These are phyloP conservation scores for Hyphopichia wangnamkhiaoensis DNA, from an alignment of 1,139 yeast species.

Conservation along the genomic window DNA sequence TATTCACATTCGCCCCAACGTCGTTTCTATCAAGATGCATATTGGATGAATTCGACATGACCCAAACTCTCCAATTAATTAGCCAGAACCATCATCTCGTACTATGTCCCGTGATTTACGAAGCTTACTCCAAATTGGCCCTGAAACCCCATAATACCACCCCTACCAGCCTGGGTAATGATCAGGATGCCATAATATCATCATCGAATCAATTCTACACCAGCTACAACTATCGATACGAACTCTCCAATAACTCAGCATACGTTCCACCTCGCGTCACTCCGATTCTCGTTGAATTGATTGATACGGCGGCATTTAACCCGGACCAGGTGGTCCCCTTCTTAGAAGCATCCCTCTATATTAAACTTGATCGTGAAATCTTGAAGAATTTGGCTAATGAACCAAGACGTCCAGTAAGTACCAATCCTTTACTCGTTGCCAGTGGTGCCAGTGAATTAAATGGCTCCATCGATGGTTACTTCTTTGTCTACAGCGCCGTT, in stretches of 20 bases:
- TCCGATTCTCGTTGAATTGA: conserved; percentile 64
- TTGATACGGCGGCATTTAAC: conserved; percentile 72
- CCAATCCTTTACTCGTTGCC: conserved; percentile 70
- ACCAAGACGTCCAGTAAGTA: conserved; percentile 62
- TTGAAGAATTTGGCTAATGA: conserved; percentile 64
- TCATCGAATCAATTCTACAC: conserved; percentile 26
- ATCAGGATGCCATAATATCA: conserved; percentile 9
- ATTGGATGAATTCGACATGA: conserved; percentile 43
- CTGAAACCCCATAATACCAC: not conserved
- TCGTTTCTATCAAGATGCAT: conserved; percentile 40
- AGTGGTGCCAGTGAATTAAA: conserved; percentile 77
- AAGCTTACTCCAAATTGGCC: conserved; percentile 21
- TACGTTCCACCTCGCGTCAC: conserved; percentile 44
- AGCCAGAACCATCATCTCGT: conserved; percentile 15
- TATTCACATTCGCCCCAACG: conserved; percentile 53
- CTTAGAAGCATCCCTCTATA: conserved; percentile 66
- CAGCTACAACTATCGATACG: conserved; percentile 18
- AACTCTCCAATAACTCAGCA: conserved; percentile 24
- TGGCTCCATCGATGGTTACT: conserved; percentile 72
- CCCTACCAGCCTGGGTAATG: conserved; percentile 5
- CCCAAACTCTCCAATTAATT: conserved; percentile 13
- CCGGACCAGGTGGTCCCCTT: conserved; percentile 70
- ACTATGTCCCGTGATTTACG: conserved; percentile 33
- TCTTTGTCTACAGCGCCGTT: conserved; percentile 66
- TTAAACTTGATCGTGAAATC: conserved; percentile 58